Evolutionary conservation across 495 filamentous ascomycete species (phyloP).

Genomic region (Tuber calosporum): DNA sequence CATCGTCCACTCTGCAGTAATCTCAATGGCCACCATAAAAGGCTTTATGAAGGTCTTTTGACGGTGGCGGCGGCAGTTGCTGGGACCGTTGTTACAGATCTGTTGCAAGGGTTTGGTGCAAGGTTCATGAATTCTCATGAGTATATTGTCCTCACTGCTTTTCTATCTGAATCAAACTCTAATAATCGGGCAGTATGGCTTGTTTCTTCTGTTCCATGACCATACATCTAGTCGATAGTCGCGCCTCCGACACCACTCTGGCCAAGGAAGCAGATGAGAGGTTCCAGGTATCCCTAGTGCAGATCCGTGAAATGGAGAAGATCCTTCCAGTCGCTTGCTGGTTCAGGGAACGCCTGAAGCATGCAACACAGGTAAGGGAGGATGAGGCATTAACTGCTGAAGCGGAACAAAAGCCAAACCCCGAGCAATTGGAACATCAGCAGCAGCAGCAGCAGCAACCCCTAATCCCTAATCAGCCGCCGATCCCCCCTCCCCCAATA

Average conservation of each 20-base stretch:
- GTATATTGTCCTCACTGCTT: not conserved
- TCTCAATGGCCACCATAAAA: not conserved
- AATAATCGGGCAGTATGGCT: conserved; percentile 6
- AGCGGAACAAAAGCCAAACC: conserved; percentile 35
- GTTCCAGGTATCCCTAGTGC: conserved; percentile 14
- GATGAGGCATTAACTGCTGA: conserved; percentile 44
- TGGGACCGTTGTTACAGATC: conserved; percentile 8
- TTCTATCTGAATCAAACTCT: not conserved
- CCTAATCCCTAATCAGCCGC: not conserved
- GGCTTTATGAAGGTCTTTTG: conserved; percentile 9
- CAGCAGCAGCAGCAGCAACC: not conserved
- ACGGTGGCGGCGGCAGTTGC: conserved; percentile 12
- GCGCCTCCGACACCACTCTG: not conserved
- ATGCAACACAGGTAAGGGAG: conserved; percentile 39
- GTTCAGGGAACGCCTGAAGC: conserved; percentile 44
- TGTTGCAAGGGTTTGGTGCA: conserved; percentile 14
- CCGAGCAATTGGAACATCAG: conserved; percentile 3
- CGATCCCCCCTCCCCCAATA: conserved; percentile 37
- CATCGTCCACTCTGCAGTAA: not conserved
- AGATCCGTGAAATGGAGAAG: conserved; percentile 12
- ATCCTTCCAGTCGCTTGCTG: conserved; percentile 22
- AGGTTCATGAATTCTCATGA: conserved; percentile 17
- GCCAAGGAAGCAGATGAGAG: conserved; percentile 15
- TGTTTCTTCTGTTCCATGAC: conserved; percentile 25
- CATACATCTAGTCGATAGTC: conserved; percentile 16